Evolutionary conservation across 2,329 filamentous ascomycete genomes (phyloP).

Genomic region (Neocucurbitaria cava): DNA sequence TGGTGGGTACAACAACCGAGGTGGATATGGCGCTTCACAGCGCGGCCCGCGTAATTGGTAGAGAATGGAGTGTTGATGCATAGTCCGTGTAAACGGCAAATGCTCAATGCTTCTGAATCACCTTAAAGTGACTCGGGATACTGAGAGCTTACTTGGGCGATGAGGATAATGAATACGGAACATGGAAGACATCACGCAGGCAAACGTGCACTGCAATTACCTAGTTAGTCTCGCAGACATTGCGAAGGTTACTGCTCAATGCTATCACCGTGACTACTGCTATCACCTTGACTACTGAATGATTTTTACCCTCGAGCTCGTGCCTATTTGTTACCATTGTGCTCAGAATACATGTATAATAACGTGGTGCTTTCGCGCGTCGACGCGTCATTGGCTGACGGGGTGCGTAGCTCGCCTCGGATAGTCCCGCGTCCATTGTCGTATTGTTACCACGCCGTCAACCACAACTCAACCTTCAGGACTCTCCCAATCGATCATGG

Average conservation of each 20-base stretch:
- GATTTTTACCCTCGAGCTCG: conserved; percentile 4
- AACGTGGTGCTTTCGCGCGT: background rate
- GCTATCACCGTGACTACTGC: background rate
- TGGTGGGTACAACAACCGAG: conserved; percentile 23
- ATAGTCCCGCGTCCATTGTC: conserved; percentile 3
- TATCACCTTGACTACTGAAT: background rate
- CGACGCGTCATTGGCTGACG: conserved; percentile 10
- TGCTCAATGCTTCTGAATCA: background rate
- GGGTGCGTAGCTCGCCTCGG: conserved; percentile 9
- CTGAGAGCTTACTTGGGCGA: background rate
- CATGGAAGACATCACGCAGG: background rate
- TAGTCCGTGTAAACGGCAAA: background rate
- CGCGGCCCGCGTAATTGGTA: conserved; percentile 23
- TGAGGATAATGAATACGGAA: background rate
- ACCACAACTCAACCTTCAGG: background rate
- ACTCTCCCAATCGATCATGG: conserved; percentile 28
- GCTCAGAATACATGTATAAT: too few species aligned
- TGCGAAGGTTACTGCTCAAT: background rate
- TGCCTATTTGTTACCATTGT: too few species aligned
- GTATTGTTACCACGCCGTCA: background rate
- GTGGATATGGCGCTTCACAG: conserved; percentile 20
- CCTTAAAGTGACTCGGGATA: background rate
- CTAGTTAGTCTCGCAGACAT: background rate
- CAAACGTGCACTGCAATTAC: background rate
- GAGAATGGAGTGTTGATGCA: conserved; percentile 11